Percentiles rank a stretch among this genome's conserved stretches.
Conservation (phyloP, 495 filamentous ascomycete species). For the Trichoderma gamsii region DNA sequence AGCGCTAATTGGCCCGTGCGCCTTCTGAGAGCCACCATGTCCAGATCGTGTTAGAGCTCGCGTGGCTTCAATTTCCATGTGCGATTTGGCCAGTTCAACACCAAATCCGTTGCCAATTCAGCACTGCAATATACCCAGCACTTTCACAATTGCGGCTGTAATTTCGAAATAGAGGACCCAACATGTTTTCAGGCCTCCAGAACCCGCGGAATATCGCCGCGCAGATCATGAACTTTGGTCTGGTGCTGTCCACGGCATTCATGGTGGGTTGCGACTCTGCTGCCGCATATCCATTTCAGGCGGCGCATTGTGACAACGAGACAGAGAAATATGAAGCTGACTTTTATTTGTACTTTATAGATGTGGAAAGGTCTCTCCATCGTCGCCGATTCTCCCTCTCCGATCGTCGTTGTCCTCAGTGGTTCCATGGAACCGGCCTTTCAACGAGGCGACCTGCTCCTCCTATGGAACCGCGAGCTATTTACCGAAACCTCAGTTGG, state of each 20-base stretch:
- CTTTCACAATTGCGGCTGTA: neutral
- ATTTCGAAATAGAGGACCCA: neutral
- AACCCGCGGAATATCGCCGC: conserved; percentile 78
- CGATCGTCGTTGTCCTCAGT: conserved; percentile 92
- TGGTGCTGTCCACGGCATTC: conserved; percentile 91
- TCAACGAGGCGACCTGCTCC: conserved; percentile 86
- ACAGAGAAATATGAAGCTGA: conserved; percentile 4
- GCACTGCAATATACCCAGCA: neutral
- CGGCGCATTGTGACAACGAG: neutral
- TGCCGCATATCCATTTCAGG: neutral
- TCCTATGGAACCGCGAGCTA: conserved; percentile 86
- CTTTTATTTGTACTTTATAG: conserved; percentile 21
- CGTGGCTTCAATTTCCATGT: neutral
- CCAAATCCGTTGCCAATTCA: neutral
- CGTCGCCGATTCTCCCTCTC: conserved; percentile 75
- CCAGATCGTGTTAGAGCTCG: conserved; percentile 6
- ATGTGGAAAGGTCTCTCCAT: conserved; percentile 95
- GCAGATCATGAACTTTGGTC: conserved; percentile 92
- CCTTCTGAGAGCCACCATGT: neutral
- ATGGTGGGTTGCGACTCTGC: conserved; percentile 50
- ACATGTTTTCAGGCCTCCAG: conserved; percentile 67
- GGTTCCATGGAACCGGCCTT: conserved; percentile 98
- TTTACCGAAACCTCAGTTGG: conserved; percentile 64
- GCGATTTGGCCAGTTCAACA: neutral
- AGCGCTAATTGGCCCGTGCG: neutral